Conservation (phyloP, 192 early-diverging fungal species). For the Piromyces finnis region DNA sequence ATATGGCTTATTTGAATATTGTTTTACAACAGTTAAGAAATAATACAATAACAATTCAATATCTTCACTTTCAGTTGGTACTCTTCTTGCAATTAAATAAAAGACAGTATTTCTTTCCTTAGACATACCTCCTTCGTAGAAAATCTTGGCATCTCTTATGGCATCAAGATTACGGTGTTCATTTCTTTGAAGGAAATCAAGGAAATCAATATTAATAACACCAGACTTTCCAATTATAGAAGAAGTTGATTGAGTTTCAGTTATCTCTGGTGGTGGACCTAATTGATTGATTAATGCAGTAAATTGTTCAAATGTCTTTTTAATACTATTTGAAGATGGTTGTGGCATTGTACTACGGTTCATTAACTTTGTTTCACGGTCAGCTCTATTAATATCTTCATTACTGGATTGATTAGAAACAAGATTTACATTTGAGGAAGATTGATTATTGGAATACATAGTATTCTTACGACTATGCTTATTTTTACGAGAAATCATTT, state of each 20-base stretch:
- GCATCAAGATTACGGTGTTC: slow-evolving; percentile 42
- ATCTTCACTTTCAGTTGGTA: slow-evolving; percentile 58
- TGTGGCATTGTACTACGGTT: too few relatives aligned
- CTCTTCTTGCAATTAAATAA: slow-evolving; percentile 64
- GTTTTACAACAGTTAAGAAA: slow-evolving; percentile 40
- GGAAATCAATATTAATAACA: slow-evolving; percentile 21
- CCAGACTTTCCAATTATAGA: slow-evolving; percentile 15
- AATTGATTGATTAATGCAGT: slow-evolving; percentile 70
- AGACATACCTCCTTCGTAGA: slow-evolving; percentile 68
- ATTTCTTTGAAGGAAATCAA: slow-evolving; percentile 57
- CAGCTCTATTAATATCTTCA: background rate
- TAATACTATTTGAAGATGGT: slow-evolving; percentile 1
- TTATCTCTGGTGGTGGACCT: slow-evolving; percentile 63
- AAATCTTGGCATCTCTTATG: slow-evolving; percentile 46
- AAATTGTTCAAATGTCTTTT: slow-evolving; percentile 57
- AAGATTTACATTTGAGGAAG: background rate
- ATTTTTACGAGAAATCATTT: background rate
- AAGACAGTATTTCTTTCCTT: slow-evolving; percentile 59
- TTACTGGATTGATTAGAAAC: background rate
- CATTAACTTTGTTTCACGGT: background rate
- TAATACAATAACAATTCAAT: slow-evolving; percentile 70
- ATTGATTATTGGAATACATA: background rate
- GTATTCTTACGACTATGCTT: background rate
- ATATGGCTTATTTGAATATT: slow-evolving; percentile 44
- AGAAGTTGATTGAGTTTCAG: slow-evolving; percentile 3